Evolutionary conservation across 1,284 basidiomycete genomes (phyloP).

Genomic region (Cryptococcus hybrid): DNA sequence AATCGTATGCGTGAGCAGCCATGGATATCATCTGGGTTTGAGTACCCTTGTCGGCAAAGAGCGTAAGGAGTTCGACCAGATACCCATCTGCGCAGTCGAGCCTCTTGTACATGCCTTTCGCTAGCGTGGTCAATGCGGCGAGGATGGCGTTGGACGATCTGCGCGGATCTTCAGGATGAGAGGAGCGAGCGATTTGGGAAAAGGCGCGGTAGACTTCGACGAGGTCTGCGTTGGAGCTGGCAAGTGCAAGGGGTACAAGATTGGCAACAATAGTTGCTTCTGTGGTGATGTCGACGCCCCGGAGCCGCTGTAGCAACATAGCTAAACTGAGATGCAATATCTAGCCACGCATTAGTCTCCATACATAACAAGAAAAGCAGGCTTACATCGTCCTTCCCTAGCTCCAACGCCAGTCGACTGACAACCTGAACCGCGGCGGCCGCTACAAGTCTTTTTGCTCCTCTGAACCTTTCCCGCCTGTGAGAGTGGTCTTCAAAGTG

Average conservation of each 20-base stretch:
- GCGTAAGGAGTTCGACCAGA: conserved; percentile 76
- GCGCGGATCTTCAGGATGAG: conserved; percentile 78
- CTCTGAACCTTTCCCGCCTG: conserved; percentile 56
- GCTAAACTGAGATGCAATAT: conserved; percentile 83
- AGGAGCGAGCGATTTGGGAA: conserved; percentile 77
- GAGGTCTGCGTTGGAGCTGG: conserved; percentile 73
- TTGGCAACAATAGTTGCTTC: conserved; percentile 91
- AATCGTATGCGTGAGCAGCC: conserved; percentile 30
- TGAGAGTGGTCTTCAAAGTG: conserved; percentile 18
- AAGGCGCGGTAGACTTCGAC: conserved; percentile 81
- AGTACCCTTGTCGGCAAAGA: conserved; percentile 90
- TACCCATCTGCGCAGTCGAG: conserved; percentile 76
- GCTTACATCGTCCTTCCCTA: conserved; percentile 70
- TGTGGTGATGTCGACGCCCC: conserved; percentile 76
- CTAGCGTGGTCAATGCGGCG: conserved; percentile 82
- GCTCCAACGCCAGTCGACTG: conserved; percentile 76
- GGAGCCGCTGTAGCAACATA: conserved; percentile 86
- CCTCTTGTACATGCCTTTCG: conserved; percentile 66
- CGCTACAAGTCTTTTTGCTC: conserved; percentile 78
- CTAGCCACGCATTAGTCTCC: conserved; percentile 43
- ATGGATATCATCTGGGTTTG: conserved; percentile 76
- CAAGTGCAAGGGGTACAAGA: conserved; percentile 82
- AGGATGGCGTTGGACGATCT: conserved; percentile 85
- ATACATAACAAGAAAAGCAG: conserved; percentile 53
- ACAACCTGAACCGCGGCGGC: conserved; percentile 90